These are phyloP conservation scores for Aspergillus bertholletiae DNA, from an alignment of 495 filamentous ascomycete genomes.

Conservation along the genomic window DNA sequence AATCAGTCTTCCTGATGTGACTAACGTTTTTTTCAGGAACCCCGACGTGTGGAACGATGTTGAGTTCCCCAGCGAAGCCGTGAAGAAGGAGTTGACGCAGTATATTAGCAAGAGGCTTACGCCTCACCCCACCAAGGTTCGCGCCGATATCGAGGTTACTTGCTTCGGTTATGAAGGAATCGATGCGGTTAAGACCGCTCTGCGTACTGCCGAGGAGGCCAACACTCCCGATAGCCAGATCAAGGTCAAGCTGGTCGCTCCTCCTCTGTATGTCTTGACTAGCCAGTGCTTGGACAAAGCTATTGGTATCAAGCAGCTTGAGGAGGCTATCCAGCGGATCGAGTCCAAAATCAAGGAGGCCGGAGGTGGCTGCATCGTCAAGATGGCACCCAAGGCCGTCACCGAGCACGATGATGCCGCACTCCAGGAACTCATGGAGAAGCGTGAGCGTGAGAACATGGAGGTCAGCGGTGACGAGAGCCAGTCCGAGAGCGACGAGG, in stretches of 20 bases:
- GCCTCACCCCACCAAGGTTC: conserved; percentile 95
- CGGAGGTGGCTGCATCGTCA: conserved; percentile 76
- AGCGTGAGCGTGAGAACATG: conserved; percentile 95
- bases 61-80: conserved; percentile 79
- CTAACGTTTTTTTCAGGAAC: conserved; percentile 55
- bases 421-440: conserved; percentile 96
- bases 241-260: conserved; percentile 94
- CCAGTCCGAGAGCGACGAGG: conserved; percentile 87
- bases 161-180: conserved; percentile 99
- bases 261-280: conserved; percentile 90
- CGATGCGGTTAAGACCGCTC: conserved; percentile 89
- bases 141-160: conserved; percentile 95
- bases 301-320: conserved; percentile 74
- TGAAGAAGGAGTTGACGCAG: conserved; percentile 78
- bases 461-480: conserved; percentile 96
- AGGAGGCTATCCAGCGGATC: conserved; percentile 85
- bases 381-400: conserved; percentile 98
- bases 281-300: conserved; percentile 93
- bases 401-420: conserved; percentile 98
- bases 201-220: conserved; percentile 81
- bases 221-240: conserved; percentile 89
- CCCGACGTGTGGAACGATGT: conserved; percentile 94
- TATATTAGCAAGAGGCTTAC: conserved; percentile 97
- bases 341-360: conserved; percentile 66
- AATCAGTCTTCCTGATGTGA: background rate